Evolutionary conservation across 768 basidiomycete genomes (phyloP).

Genomic region (Calocybe cyanea): DNA sequence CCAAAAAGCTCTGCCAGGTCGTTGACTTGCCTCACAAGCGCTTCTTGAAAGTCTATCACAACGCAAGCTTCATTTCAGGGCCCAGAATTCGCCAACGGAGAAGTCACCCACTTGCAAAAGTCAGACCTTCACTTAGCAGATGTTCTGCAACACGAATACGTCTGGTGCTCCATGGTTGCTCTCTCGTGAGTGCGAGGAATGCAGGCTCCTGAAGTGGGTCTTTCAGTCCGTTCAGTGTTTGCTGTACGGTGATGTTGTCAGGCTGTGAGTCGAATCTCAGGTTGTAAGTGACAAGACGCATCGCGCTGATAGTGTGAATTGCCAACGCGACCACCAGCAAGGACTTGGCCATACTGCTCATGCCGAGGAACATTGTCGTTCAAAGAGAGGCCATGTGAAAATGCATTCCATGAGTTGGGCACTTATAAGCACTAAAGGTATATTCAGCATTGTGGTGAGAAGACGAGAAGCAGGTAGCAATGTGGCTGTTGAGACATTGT

Average conservation of each 20-base stretch:
- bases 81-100: background rate
- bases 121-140: conserved; percentile 35
- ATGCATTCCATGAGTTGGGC: too few species aligned
- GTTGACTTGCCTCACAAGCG: conserved; percentile 49
- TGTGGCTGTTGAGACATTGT: too few species aligned
- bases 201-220: conserved; percentile 35
- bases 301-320: conserved; percentile 8
- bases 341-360: too few species aligned
- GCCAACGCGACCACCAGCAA: too few species aligned
- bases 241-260: conserved; percentile 45
- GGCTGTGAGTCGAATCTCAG: conserved; percentile 51
- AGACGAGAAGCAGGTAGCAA: too few species aligned
- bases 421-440: too few species aligned
- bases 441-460: too few species aligned
- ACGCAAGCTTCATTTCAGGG: background rate
- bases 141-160: conserved; percentile 45
- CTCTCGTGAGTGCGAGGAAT: conserved; percentile 30
- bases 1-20: conserved; percentile 57
- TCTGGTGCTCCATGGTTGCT: conserved; percentile 53
- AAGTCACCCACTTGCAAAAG: conserved; percentile 32
- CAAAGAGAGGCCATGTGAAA: too few species aligned
- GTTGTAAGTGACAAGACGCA: conserved; percentile 47
- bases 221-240: conserved; percentile 37
- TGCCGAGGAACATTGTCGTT: too few species aligned
- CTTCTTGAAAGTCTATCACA: conserved; percentile 48